Evolutionary conservation across 306 rosid species (phyloP).

Genomic region (Sechiopsis laciniata): DNA sequence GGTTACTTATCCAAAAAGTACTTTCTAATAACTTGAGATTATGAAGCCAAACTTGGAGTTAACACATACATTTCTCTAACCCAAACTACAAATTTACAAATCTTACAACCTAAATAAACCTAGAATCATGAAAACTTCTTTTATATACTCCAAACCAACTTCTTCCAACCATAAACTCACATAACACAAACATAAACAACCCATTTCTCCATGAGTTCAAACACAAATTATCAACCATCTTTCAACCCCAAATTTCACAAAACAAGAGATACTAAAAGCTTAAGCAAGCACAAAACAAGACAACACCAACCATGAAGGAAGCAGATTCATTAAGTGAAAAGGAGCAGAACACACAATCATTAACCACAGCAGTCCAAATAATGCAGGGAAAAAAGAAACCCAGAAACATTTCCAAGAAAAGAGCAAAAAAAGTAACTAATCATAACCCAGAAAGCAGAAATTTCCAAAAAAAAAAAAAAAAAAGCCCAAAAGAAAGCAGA

Average conservation of each 20-base stretch:
- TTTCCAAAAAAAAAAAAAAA: conserved; percentile 3
- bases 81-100: background rate
- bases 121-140: background rate
- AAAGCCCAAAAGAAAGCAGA: background rate
- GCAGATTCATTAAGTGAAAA: conserved; percentile 1
- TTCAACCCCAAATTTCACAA: background rate
- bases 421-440: background rate
- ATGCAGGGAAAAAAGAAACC: background rate
- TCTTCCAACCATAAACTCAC: background rate
- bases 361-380: background rate
- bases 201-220: background rate
- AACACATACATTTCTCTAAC: background rate
- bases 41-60: background rate
- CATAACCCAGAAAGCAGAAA: conserved; percentile 6
- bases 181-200: background rate
- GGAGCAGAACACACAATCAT: background rate
- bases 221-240: background rate
- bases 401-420: background rate
- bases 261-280: background rate
- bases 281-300: background rate
- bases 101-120: background rate
- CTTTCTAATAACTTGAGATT: background rate
- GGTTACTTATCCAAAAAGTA: too few relatives aligned
- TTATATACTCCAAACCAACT: background rate
- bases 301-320: background rate